A percentile compares a stretch with the other conserved stretches of the same genome.
phyloP scores from a whole-genome alignment of 441 rosid genomes.

The Flueggea neowawraea region DNA sequence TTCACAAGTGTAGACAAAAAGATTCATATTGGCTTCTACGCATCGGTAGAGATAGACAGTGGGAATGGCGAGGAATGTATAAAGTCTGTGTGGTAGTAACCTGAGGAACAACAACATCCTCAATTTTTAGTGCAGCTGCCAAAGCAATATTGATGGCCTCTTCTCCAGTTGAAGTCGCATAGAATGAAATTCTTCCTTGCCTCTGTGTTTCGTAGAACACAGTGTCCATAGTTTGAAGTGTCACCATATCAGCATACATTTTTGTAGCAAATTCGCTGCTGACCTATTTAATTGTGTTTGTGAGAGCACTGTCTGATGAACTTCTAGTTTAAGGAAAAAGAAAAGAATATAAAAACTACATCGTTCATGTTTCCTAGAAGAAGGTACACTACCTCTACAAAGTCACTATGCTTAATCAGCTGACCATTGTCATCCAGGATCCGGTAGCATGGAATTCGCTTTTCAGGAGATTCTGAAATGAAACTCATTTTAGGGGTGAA shows the following conservation, averaged over 20 bases:
- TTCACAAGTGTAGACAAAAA: too few relatives aligned
- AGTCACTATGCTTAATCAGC: conserved; percentile 23
- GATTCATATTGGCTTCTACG: too few relatives aligned
- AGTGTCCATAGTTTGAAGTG: conserved; percentile 79
- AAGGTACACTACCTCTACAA: conserved; percentile 43
- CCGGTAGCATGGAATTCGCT: conserved; percentile 64
- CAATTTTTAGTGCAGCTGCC: conserved; percentile 68
- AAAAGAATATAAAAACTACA: too few relatives aligned
- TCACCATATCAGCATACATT: conserved; percentile 73
- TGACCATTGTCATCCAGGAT: conserved; percentile 73
- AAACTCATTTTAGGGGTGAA: conserved; percentile 56
- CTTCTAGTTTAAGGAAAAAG: too few relatives aligned
- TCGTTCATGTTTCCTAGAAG: background rate
- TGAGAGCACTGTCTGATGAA: background rate
- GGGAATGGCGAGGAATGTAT: too few relatives aligned
- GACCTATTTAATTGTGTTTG: conserved; percentile 34
- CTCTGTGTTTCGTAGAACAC: conserved; percentile 83
- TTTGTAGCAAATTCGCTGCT: conserved; percentile 52
- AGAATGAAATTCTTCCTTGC: conserved; percentile 92
- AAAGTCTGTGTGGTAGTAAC: conserved; percentile 22
- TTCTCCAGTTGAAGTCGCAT: conserved; percentile 71
- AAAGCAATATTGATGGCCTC: conserved; percentile 92
- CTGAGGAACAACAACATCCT: conserved; percentile 81
- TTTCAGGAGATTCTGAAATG: conserved; percentile 42
- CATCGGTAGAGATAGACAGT: too few relatives aligned